These are phyloP conservation scores for Isatis lusitanica DNA, from an alignment of 441 rosid genomes.

Conservation along the genomic window DNA sequence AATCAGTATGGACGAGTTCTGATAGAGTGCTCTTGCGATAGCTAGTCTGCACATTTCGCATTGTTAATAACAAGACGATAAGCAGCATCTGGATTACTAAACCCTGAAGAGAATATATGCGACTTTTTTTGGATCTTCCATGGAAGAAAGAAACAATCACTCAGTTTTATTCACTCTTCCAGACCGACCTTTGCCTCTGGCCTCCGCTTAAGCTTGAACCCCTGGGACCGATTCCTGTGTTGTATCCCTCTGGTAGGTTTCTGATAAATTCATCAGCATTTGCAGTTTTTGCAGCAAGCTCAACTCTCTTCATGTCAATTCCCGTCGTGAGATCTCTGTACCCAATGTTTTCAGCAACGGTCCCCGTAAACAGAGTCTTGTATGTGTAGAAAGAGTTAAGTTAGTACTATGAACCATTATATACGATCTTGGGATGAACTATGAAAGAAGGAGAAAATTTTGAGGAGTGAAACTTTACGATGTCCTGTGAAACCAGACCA, in stretches of 20 bases:
- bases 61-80: neutral
- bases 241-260: constrained; percentile 74
- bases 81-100: constrained; percentile 17
- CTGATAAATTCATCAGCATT: constrained; percentile 88
- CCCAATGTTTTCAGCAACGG: constrained; percentile 90
- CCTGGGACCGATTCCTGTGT: constrained; percentile 75
- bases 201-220: constrained; percentile 94
- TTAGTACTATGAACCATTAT: constrained; percentile 16
- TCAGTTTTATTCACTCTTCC: neutral
- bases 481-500: constrained; percentile 93
- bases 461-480: constrained; percentile 49
- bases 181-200: constrained; percentile 74
- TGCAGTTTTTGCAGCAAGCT: constrained; percentile 71
- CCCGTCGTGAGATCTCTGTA: constrained; percentile 63
- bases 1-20: constrained; percentile 69
- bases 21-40: constrained; percentile 88
- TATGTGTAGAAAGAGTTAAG: constrained; percentile 17
- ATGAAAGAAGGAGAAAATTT: neutral
- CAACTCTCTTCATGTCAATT: constrained; percentile 74
- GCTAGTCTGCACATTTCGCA: constrained; percentile 60
- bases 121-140: neutral
- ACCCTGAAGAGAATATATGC: neutral
- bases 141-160: constrained; percentile 1
- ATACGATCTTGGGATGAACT: neutral
- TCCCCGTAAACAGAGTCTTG: constrained; percentile 87